phyloP scores from a whole-genome alignment of 306 rosid genomes.

The Prosopis cineraria region DNA sequence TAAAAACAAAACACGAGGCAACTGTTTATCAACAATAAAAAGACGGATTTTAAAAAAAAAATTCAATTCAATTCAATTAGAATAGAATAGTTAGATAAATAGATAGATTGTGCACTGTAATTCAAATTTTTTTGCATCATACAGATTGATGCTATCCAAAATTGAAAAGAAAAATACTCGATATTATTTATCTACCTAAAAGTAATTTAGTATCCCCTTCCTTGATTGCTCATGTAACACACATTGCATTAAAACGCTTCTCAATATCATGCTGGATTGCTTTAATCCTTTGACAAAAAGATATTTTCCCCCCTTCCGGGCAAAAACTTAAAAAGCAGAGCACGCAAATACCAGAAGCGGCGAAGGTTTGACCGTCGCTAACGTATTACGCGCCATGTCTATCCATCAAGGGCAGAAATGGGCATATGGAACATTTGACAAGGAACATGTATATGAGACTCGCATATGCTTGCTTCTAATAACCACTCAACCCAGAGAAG shows the following conservation, averaged over 20 bases:
- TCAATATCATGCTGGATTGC: background rate
- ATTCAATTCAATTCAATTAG: no score
- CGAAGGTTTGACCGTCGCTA: background rate
- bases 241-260: background rate
- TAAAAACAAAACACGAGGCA: no score
- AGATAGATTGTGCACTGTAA: no score
- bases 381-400: background rate
- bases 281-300: slow-evolving; percentile 2
- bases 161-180: background rate
- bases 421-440: slow-evolving; percentile 8
- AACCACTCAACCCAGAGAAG: slow-evolving; percentile 82
- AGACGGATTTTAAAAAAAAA: no score
- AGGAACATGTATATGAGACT: slow-evolving; percentile 22
- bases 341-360: slow-evolving; percentile 2
- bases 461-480: slow-evolving; percentile 28
- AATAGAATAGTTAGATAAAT: no score
- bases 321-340: background rate
- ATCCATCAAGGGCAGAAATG: slow-evolving; percentile 4
- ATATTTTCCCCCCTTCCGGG: background rate
- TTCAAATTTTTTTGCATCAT: background rate
- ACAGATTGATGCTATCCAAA: background rate
- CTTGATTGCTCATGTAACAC: slow-evolving; percentile 1
- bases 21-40: no score
- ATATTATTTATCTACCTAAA: background rate
- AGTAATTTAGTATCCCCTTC: slow-evolving; percentile 1